A percentile compares a stretch with the other conserved stretches of the same genome.
These are phyloP conservation scores for Pichia californica DNA, from an alignment of 805 yeast species.

Conservation along the genomic window DNA sequence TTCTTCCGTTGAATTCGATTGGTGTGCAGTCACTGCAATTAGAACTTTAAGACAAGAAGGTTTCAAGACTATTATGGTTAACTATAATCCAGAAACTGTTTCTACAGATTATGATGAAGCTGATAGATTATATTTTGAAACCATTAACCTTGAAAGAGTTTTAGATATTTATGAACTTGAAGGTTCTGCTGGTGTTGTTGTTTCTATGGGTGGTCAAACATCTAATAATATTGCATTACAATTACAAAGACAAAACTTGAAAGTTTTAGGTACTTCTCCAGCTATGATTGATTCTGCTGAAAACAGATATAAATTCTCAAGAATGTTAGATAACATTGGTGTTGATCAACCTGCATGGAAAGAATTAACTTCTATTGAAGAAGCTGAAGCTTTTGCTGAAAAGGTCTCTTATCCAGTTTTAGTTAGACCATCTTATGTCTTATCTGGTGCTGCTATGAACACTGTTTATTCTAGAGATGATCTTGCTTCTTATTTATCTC, in stretches of 20 bases:
- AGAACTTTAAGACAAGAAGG: constrained; percentile 86
- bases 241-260: constrained; percentile 88
- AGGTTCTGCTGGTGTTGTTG: constrained; percentile 83
- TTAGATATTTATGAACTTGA: constrained; percentile 92
- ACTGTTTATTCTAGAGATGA: constrained; percentile 89
- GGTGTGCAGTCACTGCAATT: constrained; percentile 98
- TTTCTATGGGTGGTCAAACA: constrained; percentile 98
- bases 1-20: constrained; percentile 96
- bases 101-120: constrained; percentile 99
- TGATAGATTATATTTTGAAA: constrained; percentile 93
- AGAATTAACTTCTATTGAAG: constrained; percentile 86
- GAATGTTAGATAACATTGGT: constrained; percentile 93
- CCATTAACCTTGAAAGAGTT: constrained; percentile 88
- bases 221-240: constrained; percentile 94
- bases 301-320: constrained; percentile 94
- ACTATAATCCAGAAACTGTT: constrained; percentile 97
- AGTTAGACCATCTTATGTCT: constrained; percentile 95
- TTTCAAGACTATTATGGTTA: constrained; percentile 89
- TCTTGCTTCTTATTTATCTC: constrained; percentile 76
- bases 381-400: constrained; percentile 89
- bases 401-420: constrained; percentile 89
- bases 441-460: constrained; percentile 99
- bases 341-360: constrained; percentile 99
- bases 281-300: constrained; percentile 98
- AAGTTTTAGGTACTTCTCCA: constrained; percentile 94